Evolutionary conservation across 2,329 filamentous ascomycete species (phyloP).

Genomic region (Blumeria hordei): DNA sequence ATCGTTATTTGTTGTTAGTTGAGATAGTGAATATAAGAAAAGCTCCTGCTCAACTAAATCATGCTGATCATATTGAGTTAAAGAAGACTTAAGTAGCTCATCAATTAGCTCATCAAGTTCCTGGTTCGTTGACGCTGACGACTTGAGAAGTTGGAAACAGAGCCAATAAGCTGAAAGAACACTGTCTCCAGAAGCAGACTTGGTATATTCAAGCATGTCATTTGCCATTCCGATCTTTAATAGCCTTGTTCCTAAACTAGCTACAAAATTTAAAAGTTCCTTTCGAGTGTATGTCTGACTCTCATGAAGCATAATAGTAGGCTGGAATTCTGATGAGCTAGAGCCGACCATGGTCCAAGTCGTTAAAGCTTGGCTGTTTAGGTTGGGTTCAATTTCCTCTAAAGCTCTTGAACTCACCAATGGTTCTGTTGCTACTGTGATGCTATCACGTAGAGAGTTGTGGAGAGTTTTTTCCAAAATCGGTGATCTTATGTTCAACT

Average conservation of each 20-base stretch:
- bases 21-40: constrained; percentile 32
- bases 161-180: constrained; percentile 61
- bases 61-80: constrained; percentile 16
- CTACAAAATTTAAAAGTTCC: constrained; percentile 33
- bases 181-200: constrained; percentile 29
- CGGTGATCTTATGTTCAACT: constrained; percentile 36
- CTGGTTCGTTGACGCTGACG: constrained; percentile 24
- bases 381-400: constrained; percentile 12
- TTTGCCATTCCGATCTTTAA: constrained; percentile 35
- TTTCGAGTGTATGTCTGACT: constrained; percentile 38
- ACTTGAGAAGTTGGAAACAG: constrained; percentile 44
- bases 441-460: constrained; percentile 48
- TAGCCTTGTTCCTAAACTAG: constrained; percentile 29
- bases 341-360: constrained; percentile 8
- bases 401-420: constrained; percentile 2
- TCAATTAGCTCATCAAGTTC: constrained; percentile 46
- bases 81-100: constrained; percentile 36
- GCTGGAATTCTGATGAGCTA: constrained; percentile 22
- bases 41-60: constrained; percentile 34
- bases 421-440: constrained; percentile 19
- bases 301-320: constrained; percentile 36
- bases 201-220: constrained; percentile 39
- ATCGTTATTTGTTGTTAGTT: constrained; percentile 31
- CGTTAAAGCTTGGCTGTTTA: constrained; percentile 13
- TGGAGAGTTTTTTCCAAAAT: constrained; percentile 44